phyloP scores from a whole-genome alignment of 176 grass and related monocot species.

The Raddia distichophylla region DNA sequence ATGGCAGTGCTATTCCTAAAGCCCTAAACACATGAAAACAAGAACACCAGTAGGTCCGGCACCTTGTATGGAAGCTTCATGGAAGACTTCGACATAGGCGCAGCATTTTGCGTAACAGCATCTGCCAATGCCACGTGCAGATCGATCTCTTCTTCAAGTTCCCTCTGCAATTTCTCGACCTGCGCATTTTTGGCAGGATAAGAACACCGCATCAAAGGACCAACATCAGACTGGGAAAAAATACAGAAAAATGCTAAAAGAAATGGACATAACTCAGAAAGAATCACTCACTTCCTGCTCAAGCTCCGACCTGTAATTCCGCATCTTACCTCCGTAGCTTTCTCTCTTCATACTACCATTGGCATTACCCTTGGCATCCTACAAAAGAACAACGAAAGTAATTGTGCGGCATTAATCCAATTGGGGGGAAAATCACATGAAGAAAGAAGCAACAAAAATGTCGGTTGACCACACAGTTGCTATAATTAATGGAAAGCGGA shows the following conservation, averaged over 20 bases:
- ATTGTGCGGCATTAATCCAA: constrained; percentile 22
- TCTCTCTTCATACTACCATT: constrained; percentile 46
- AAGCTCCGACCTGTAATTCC: constrained; percentile 68
- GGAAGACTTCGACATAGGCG: constrained; percentile 57
- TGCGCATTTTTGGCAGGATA: constrained; percentile 31
- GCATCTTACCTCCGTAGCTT: constrained; percentile 43
- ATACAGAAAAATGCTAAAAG: neutral
- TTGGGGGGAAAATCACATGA: neutral
- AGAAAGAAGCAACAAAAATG: constrained; percentile 53
- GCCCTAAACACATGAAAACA: neutral
- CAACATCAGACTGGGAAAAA: neutral
- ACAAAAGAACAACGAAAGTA: constrained; percentile 29
- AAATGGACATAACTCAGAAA: neutral
- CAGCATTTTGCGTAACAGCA: constrained; percentile 57
- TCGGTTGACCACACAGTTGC: constrained; percentile 46
- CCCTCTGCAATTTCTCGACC: constrained; percentile 85
- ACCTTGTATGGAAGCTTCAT: constrained; percentile 80
- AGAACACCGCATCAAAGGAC: neutral
- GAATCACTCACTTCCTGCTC: constrained; percentile 72
- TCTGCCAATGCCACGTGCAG: constrained; percentile 74
- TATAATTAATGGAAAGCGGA: constrained; percentile 31
- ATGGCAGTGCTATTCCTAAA: neutral
- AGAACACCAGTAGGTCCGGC: neutral
- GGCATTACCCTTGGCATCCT: constrained; percentile 67
- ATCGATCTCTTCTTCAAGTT: constrained; percentile 85